Evolutionary conservation across 2,329 filamentous ascomycete genomes (phyloP).

Genomic region (Cryphonectria carpinicola): DNA sequence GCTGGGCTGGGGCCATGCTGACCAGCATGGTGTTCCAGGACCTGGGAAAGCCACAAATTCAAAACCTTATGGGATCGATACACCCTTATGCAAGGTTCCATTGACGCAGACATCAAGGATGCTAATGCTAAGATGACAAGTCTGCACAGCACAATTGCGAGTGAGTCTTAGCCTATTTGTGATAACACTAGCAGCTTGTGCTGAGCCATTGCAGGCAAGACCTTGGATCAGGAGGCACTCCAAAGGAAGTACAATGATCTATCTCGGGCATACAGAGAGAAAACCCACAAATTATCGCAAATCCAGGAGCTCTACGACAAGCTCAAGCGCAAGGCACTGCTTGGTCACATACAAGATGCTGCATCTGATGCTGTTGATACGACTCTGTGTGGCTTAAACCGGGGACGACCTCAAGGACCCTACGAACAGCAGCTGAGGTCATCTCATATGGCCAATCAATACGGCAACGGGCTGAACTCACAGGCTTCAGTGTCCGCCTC

Average conservation of each 20-base stretch:
- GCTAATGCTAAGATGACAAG: constrained; percentile 73
- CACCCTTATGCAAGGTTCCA: constrained; percentile 38
- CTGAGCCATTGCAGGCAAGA: constrained; percentile 49
- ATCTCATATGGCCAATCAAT: constrained; percentile 12
- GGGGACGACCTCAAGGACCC: neutral
- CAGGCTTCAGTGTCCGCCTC: constrained; percentile 1
- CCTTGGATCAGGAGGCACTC: constrained; percentile 64
- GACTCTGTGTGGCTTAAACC: constrained; percentile 38
- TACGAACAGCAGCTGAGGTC: constrained; percentile 25
- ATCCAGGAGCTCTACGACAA: constrained; percentile 69
- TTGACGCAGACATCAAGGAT: constrained; percentile 50
- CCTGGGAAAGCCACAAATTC: constrained; percentile 77
- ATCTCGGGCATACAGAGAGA: constrained; percentile 67
- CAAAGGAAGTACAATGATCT: constrained; percentile 75
- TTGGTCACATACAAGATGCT: constrained; percentile 58
- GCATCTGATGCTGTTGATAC: constrained; percentile 55
- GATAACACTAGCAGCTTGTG: neutral
- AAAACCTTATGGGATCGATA: constrained; percentile 77
- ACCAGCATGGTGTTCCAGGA: constrained; percentile 46
- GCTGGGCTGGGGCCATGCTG: constrained; percentile 30
- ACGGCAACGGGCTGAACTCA: constrained; percentile 4
- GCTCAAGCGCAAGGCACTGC: constrained; percentile 58
- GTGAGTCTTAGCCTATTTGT: constrained; percentile 45
- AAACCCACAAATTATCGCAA: constrained; percentile 69
- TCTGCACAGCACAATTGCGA: constrained; percentile 66